A percentile compares a stretch with the other conserved stretches of the same genome.
Conservation (phyloP, 2,329 filamentous ascomycete genomes). For the Microascus cirrosus region DNA sequence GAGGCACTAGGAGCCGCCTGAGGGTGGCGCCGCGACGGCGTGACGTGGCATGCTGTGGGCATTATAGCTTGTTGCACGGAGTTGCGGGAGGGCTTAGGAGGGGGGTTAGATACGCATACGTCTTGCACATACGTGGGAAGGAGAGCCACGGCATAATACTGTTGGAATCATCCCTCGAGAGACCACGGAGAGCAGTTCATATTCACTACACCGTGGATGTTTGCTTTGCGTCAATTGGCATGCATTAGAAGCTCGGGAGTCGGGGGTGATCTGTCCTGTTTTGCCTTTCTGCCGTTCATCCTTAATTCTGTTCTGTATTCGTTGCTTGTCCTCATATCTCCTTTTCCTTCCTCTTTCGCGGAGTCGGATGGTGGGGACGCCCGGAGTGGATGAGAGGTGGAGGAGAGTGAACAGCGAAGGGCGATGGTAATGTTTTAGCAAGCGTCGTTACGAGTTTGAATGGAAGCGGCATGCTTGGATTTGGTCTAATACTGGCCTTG, state of each 20-base stretch:
- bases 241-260: slow-evolving; percentile 9
- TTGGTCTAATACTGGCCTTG: background rate
- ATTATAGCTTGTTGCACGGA: background rate
- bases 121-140: background rate
- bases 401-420: too few species aligned
- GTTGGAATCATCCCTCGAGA: background rate
- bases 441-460: background rate
- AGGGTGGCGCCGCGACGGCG: background rate
- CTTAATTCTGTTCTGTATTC: background rate
- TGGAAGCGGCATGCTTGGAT: background rate
- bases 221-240: slow-evolving; percentile 1
- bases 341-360: background rate
- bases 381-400: background rate
- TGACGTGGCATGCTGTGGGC: background rate
- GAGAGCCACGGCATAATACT: background rate
- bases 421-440: background rate
- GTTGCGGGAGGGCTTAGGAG: background rate
- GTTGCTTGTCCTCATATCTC: slow-evolving; percentile 3
- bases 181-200: background rate
- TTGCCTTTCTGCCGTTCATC: background rate
- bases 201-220: background rate
- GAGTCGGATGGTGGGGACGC: background rate
- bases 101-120: background rate
- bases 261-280: slow-evolving; percentile 1
- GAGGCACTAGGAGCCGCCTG: slow-evolving; percentile 7